phyloP scores from a whole-genome alignment of 2,329 filamentous ascomycete genomes.

The Acrodontium crateriforme region DNA sequence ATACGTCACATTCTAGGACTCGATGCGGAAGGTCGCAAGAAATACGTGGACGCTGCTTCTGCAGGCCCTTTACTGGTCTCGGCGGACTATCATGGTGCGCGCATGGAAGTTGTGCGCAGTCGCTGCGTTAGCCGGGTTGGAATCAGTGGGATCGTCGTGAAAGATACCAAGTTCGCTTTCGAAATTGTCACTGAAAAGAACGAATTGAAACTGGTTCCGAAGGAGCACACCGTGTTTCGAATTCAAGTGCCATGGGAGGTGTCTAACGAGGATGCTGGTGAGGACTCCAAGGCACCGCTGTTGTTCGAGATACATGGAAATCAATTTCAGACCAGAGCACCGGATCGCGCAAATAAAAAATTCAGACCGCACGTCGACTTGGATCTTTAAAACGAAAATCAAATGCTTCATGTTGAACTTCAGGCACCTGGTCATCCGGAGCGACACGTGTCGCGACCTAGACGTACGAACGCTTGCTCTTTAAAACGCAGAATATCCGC shows the following conservation, averaged over 20 bases:
- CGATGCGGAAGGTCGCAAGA: conserved; percentile 17
- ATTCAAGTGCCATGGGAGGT: conserved; percentile 48
- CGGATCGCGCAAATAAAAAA: conserved; percentile 79
- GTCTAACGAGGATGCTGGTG: conserved; percentile 9
- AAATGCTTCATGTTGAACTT: too few species aligned
- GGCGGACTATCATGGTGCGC: conserved; percentile 83
- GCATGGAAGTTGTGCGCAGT: conserved; percentile 70
- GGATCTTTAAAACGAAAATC: conserved; percentile 63
- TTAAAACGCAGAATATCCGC: too few species aligned
- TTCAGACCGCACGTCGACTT: conserved; percentile 74
- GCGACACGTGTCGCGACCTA: too few species aligned
- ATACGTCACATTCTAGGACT: conserved; percentile 65
- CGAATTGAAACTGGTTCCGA: conserved; percentile 66
- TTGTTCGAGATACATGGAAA: conserved; percentile 78
- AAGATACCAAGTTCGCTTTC: conserved; percentile 76
- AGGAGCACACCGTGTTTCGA: conserved; percentile 76
- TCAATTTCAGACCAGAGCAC: conserved; percentile 69
- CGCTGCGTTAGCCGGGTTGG: conserved; percentile 71
- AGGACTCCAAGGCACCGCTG: conserved; percentile 31
- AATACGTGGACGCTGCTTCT: conserved; percentile 42
- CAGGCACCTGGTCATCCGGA: too few species aligned
- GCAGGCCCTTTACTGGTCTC: conserved; percentile 62
- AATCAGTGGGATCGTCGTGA: conserved; percentile 70
- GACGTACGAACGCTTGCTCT: too few species aligned
- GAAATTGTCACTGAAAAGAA: conserved; percentile 65